phyloP scores from a whole-genome alignment of 1,139 yeast species.

The Debaryomycetaceae sp. region DNA sequence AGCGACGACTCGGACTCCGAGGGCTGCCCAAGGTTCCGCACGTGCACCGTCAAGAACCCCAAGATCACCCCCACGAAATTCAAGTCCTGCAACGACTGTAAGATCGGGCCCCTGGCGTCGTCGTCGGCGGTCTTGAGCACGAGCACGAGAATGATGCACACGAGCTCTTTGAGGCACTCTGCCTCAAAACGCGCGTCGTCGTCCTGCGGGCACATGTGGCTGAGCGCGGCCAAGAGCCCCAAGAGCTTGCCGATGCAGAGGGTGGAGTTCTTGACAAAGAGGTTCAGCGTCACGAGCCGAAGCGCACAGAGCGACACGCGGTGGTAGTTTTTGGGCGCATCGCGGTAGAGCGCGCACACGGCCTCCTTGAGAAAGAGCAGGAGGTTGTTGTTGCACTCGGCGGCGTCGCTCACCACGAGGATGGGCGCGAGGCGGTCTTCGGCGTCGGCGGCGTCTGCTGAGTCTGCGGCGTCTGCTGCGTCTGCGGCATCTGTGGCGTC shows the following conservation, averaged over 20 bases:
- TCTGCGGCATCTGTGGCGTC: not conserved
- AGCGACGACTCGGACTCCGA: not conserved
- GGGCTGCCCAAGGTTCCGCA: constrained; percentile 9
- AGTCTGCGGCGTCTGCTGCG: not conserved
- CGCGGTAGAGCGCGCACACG: constrained; percentile 25
- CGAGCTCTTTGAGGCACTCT: constrained; percentile 30
- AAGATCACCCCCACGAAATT: constrained; percentile 45
- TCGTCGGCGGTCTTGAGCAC: constrained; percentile 23
- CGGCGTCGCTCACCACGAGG: constrained; percentile 36
- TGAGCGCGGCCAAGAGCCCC: constrained; percentile 30
- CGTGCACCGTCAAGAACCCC: constrained; percentile 28
- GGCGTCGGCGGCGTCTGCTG: not conserved
- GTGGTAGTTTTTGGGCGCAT: constrained; percentile 20
- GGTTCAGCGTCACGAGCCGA: constrained; percentile 34
- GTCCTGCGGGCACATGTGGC: constrained; percentile 12
- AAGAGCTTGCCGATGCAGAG: constrained; percentile 40
- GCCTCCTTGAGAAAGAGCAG: constrained; percentile 32
- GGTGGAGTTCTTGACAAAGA: constrained; percentile 33
- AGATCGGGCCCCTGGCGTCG: constrained; percentile 19
- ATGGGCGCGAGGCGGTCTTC: constrained; percentile 18
- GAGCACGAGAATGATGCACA: constrained; percentile 32
- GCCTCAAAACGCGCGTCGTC: constrained; percentile 18
- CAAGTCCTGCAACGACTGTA: constrained; percentile 32
- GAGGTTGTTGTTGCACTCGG: constrained; percentile 38
- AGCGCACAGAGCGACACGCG: constrained; percentile 32